Base-by-base conservation (phyloP, 2,329 filamentous ascomycete species). In the Diaporthe velutina region DNA sequence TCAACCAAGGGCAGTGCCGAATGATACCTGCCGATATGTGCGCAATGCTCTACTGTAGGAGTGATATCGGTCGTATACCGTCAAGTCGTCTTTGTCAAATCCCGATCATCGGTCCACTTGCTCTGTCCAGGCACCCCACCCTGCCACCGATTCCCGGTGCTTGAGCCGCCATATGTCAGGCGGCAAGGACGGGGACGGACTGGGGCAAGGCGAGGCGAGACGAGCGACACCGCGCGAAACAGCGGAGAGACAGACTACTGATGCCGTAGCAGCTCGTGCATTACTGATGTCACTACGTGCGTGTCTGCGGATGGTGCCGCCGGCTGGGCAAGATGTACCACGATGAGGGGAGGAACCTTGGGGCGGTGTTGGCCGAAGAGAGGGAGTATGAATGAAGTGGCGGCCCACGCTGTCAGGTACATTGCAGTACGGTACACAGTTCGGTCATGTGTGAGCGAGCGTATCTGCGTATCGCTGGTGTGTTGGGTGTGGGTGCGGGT, bases 241-340 rank as follows among this genome's bases (percentile, higher is more conserved):
- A 68, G 64, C 64, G 64, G 64, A 67, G 45, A 67, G 30, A 67
- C 64, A 67, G 22, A 28, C 22, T 67, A n/a, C 28, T 35, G 42
- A 15, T 50, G 42, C 30, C 17, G 22, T 19, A 15, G 28, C 22
- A 25, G 42, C 13, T 35, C 3, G 42, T 67, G 64, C 64, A 67
- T 67, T 17, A 30, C 30, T 67, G 61, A 50, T 50, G 61, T 66
- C 60, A 66, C 40, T 33, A 17, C 17, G 58, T 28, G 38, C 22
- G n/a, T 42, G 38, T 6, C 22, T 38, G 45, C 64, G 64, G 64
- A 38, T 28, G 35, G 17, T 52, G 64, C 64, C 64, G 64, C 25
- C 64, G 28, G 48, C 64, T 54, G 33, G 48, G 64, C 64, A 40
- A 52, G 33, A 68, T 68, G 48, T 17, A 40, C 33, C 33, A 52